Percentiles rank a stretch among this genome's conserved stretches.
These are phyloP conservation scores for Monosporozyma siamensis DNA, from an alignment of 805 yeast genomes.

Conservation along the genomic window DNA sequence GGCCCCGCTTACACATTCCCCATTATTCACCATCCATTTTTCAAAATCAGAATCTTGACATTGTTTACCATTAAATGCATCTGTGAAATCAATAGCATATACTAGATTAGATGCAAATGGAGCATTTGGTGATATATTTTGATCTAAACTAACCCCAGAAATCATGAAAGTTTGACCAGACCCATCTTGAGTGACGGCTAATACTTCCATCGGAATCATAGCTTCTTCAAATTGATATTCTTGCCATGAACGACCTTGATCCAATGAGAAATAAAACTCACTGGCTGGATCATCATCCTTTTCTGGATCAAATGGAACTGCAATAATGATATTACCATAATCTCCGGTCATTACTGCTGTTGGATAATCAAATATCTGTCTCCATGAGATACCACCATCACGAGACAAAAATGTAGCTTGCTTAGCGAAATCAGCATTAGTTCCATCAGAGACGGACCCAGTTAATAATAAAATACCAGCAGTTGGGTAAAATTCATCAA, in stretches of 20 bases:
- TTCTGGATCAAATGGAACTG: constrained; percentile 38
- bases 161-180: constrained; percentile 51
- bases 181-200: constrained; percentile 57
- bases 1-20: constrained; percentile 58
- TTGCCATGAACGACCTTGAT: constrained; percentile 65
- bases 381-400: constrained; percentile 76
- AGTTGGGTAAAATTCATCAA: constrained; percentile 41
- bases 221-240: constrained; percentile 38
- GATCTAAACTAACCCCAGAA: constrained; percentile 30
- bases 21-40: constrained; percentile 37
- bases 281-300: constrained; percentile 30
- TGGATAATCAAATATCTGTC: constrained; percentile 42
- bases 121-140: neutral
- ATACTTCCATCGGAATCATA: constrained; percentile 35
- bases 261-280: constrained; percentile 47
- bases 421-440: constrained; percentile 3
- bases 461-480: constrained; percentile 37
- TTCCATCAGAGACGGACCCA: constrained; percentile 16
- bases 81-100: constrained; percentile 44
- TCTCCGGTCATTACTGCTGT: constrained; percentile 59
- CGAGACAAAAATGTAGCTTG: constrained; percentile 52
- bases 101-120: constrained; percentile 5
- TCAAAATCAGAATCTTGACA: constrained; percentile 52
- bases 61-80: constrained; percentile 39
- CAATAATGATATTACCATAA: constrained; percentile 62